These are phyloP conservation scores for Firmiana major DNA, from an alignment of 345 rosid species.

Conservation along the genomic window DNA sequence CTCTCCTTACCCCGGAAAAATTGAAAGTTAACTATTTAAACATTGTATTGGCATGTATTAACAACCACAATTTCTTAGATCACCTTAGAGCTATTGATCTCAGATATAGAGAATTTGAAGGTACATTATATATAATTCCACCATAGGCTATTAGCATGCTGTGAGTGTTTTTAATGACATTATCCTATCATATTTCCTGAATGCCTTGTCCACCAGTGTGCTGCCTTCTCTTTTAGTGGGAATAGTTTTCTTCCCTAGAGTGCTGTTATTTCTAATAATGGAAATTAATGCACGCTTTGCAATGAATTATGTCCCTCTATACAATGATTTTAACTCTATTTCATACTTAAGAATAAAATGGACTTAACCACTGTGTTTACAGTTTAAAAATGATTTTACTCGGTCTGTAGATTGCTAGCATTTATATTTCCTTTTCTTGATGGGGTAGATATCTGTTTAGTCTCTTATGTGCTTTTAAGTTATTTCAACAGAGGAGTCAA, in stretches of 20 bases:
- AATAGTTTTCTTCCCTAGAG: neutral
- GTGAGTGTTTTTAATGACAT: neutral
- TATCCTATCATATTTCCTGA: neutral
- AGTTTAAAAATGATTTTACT: neutral
- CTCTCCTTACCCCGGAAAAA: neutral
- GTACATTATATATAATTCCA: neutral
- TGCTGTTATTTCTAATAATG: neutral
- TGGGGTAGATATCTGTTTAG: slow-evolving; percentile 2
- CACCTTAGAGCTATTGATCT: neutral
- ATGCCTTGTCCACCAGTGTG: neutral
- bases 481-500: slow-evolving; percentile 55
- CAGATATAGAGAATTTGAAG: neutral
- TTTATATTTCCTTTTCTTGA: neutral
- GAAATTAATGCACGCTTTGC: neutral
- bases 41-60: neutral
- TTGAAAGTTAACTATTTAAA: neutral
- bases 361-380: neutral
- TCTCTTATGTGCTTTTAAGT: slow-evolving; percentile 20
- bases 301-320: neutral
- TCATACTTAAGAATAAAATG: neutral
- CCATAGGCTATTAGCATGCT: neutral
- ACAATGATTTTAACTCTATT: neutral
- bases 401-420: neutral
- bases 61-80: neutral
- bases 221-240: neutral